Base-by-base conservation (phyloP, 371 early-diverging fungal species). In the Circinella umbellata region DNA sequence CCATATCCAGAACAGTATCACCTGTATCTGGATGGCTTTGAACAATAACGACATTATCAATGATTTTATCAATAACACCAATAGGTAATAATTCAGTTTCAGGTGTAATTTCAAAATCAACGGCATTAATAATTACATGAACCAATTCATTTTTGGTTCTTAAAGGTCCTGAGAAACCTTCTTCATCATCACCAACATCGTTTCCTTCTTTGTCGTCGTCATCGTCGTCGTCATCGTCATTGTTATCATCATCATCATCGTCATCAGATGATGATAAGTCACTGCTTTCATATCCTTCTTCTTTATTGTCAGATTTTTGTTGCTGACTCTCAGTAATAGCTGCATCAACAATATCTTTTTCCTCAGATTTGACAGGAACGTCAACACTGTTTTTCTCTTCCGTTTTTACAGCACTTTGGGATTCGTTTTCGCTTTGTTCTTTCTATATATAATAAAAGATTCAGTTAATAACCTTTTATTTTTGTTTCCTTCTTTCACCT, bases 31-130 rank as follows among this genome's bases (percentile, higher is more conserved):
- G 70, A 13, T 75, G 67, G 4, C 92, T 83, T 62, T 90, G 79
- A 14, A 98, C 85, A 0, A 95, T 87, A 9, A 97, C 83, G n/a
- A 89, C 86, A 61, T 86, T 88, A 5, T 90, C 92, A 38, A 98
- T 94, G 3, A 93, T 73, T 14, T 88, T 78, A 64, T 87, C 82
- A 47, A 98, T 75, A 2, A 67, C 36, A 27, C 98, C 98, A 34
- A 96, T 81, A 3, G 73, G 67, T 34, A 74, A 66, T 7, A 95
- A 68, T 20, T 80, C 71, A 8, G 88, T 80, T 14, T 87, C 75
- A 3, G 83, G 77, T 4, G 90, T 90, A 11, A 96, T 77, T 36
- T 75, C 72, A 54, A 92, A 80, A 8, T 86, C 71, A 3, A 93
- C 93, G 57, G 88, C 86, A 6, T 88, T 70, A 3, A 90, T 77